Conservation (phyloP, 176 grass and related monocot species). For the Musa schizocarpa region DNA sequence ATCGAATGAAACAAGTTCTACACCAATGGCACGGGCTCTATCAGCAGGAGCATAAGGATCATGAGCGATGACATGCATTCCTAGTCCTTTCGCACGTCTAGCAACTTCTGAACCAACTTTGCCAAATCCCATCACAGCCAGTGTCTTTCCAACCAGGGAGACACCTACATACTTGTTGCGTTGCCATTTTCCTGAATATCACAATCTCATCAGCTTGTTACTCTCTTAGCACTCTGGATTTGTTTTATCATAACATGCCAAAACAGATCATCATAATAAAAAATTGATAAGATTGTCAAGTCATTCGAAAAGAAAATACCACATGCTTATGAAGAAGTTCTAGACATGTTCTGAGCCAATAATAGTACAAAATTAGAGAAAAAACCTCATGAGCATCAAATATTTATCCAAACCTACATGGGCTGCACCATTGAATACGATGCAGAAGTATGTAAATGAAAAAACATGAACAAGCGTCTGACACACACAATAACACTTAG, state of each 20-base stretch:
- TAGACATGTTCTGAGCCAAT: too few species aligned
- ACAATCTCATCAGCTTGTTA: not conserved
- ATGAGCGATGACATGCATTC: constrained; percentile 11
- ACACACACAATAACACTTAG: too few species aligned
- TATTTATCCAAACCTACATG: too few species aligned
- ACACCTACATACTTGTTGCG: constrained; percentile 10
- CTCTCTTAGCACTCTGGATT: not conserved
- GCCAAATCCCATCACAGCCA: constrained; percentile 6
- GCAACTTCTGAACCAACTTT: constrained; percentile 14
- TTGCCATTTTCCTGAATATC: constrained; percentile 9
- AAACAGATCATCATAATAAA: not conserved
- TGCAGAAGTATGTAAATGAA: too few species aligned
- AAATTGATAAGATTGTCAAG: too few species aligned
- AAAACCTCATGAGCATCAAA: too few species aligned
- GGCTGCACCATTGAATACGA: too few species aligned
- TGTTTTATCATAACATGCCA: not conserved
- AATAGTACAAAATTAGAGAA: too few species aligned
- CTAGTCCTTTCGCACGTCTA: constrained; percentile 3
- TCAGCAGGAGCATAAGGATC: constrained; percentile 11
- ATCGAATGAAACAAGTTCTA: constrained; percentile 5
- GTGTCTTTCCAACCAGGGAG: constrained; percentile 10
- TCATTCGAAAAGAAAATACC: too few species aligned
- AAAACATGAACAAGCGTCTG: too few species aligned
- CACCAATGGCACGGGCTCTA: not conserved
- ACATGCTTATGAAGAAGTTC: too few species aligned